phyloP scores from a whole-genome alignment of 805 yeast species.

The Brettanomyces bruxellensis region DNA sequence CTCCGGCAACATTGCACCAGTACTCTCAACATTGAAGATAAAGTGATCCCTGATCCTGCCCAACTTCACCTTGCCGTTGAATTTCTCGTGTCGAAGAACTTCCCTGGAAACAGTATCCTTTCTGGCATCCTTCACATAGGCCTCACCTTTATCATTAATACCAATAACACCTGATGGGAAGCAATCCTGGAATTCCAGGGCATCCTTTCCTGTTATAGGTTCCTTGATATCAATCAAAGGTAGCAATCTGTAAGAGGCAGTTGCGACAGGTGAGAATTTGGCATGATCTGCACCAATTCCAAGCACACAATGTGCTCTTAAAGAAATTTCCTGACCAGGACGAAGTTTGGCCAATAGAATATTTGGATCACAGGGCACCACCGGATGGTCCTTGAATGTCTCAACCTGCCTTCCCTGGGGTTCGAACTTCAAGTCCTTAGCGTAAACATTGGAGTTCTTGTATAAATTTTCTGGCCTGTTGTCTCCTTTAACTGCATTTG shows the following conservation, averaged over 20 bases:
- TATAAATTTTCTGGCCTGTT: constrained; percentile 80
- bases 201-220: constrained; percentile 71
- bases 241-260: constrained; percentile 89
- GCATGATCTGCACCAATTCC: constrained; percentile 93
- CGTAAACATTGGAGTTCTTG: constrained; percentile 80
- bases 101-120: constrained; percentile 96
- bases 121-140: constrained; percentile 81
- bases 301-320: constrained; percentile 82
- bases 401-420: constrained; percentile 86
- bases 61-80: constrained; percentile 77
- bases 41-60: constrained; percentile 92
- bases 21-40: constrained; percentile 87
- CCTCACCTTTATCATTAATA: constrained; percentile 56
- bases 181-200: constrained; percentile 74
- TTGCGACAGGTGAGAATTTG: constrained; percentile 93
- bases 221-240: constrained; percentile 74
- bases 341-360: constrained; percentile 85
- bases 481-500: constrained; percentile 68
- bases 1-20: constrained; percentile 96
- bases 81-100: constrained; percentile 88
- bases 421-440: constrained; percentile 79
- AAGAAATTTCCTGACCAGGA: constrained; percentile 93
- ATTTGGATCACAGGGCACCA: constrained; percentile 78
- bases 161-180: constrained; percentile 92
- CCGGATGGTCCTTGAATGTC: constrained; percentile 55